Conservation (phyloP, 176 grass and related monocot genomes). For the Chrysopogon serrulatus region DNA sequence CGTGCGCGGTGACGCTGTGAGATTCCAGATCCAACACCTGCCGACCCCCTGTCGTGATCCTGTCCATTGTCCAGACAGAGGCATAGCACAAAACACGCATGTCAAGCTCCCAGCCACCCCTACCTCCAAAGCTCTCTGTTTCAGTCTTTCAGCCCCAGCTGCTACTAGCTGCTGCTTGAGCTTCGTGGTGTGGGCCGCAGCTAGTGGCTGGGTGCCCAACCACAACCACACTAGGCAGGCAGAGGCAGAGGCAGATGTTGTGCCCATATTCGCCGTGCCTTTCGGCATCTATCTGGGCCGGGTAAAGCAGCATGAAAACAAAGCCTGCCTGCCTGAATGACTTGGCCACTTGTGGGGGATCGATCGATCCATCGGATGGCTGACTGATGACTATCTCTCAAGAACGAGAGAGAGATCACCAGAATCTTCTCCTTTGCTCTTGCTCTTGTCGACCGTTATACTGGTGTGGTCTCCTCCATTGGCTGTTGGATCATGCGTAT, state of each 20-base stretch:
- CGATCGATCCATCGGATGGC: not conserved
- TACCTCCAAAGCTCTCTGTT: not conserved
- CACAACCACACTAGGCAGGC: no score
- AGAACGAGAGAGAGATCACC: not conserved
- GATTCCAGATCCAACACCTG: slow-evolving; percentile 34
- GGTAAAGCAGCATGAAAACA: not conserved
- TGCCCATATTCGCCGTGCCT: not conserved
- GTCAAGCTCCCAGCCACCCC: not conserved
- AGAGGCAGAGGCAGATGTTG: not conserved
- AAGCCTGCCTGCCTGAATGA: not conserved
- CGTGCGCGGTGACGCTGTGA: not conserved
- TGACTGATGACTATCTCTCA: not conserved
- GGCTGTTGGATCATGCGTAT: not conserved
- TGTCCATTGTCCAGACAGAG: not conserved
- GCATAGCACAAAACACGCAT: not conserved
- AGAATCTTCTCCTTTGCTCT: slow-evolving; percentile 13
- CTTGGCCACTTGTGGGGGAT: no score
- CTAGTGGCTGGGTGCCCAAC: not conserved
- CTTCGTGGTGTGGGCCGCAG: not conserved
- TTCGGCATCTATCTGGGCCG: not conserved
- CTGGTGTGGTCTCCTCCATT: not conserved
- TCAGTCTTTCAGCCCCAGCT: not conserved
- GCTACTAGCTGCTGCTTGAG: not conserved
- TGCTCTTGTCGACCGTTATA: slow-evolving; percentile 15
- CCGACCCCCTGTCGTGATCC: not conserved